A percentile compares a stretch with the other conserved stretches of the same genome.
These are phyloP conservation scores for Ploettnerulaceae sp. DNA, from an alignment of 2,329 filamentous ascomycete genomes.

Conservation along the genomic window DNA sequence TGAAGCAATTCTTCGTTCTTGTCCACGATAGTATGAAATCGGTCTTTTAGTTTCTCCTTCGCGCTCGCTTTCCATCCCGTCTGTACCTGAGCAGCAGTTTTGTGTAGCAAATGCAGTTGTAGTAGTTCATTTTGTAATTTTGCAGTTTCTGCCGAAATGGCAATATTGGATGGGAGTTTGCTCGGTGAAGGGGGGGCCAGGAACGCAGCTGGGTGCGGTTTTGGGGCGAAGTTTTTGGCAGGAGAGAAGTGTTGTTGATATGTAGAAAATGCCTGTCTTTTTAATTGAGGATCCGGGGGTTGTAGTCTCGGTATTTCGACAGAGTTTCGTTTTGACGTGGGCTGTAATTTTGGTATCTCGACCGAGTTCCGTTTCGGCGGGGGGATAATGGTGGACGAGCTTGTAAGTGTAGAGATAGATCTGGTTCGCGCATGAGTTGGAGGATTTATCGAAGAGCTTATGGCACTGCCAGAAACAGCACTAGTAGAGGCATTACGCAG, in stretches of 20 bases:
- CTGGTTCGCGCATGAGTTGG: constrained; percentile 27
- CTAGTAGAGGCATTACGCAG: constrained; percentile 27
- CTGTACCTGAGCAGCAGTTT: constrained; percentile 43
- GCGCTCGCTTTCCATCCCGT: constrained; percentile 54
- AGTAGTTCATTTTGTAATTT: constrained; percentile 60
- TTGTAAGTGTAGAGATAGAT: constrained; percentile 27
- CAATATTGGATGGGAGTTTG: constrained; percentile 56
- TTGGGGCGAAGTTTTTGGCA: constrained; percentile 54
- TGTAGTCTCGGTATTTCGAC: constrained; percentile 15
- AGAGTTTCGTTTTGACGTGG: constrained; percentile 10
- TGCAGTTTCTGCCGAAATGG: constrained; percentile 52
- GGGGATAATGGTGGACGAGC: constrained; percentile 18
- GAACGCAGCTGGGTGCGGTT: constrained; percentile 54
- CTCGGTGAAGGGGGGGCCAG: constrained; percentile 57
- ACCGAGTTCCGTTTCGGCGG: constrained; percentile 16
- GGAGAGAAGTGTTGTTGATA: constrained; percentile 65
- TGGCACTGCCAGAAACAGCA: constrained; percentile 13
- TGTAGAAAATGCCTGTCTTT: constrained; percentile 46
- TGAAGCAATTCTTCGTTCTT: constrained; percentile 40
- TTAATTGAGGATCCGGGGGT: constrained; percentile 19
- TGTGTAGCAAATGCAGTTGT: constrained; percentile 60
- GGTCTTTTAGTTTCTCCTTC: constrained; percentile 40
- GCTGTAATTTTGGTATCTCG: constrained; percentile 12
- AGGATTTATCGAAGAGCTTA: constrained; percentile 6
- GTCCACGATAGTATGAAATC: constrained; percentile 38